Evolutionary conservation across 2,329 filamentous ascomycete species (phyloP).

Genomic region (Epichloe amarillans): DNA sequence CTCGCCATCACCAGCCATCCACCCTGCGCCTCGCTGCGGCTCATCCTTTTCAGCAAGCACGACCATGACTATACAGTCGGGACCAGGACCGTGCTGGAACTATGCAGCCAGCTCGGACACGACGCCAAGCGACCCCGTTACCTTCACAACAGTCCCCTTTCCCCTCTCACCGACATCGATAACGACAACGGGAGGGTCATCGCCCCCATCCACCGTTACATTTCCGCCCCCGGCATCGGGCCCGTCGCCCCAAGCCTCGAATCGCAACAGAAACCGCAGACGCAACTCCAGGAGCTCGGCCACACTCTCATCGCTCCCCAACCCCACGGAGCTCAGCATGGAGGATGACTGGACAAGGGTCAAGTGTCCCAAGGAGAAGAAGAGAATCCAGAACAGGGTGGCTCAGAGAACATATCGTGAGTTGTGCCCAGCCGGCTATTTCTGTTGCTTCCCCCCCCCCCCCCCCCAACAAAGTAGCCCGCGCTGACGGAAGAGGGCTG

Average conservation of each 20-base stretch:
- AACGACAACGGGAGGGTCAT: background rate
- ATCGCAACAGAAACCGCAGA: background rate
- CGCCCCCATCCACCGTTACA: background rate
- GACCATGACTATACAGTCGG: background rate
- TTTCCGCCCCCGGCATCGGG: background rate
- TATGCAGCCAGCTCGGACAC: background rate
- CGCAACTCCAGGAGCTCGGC: background rate
- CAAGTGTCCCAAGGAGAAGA: conserved; percentile 7
- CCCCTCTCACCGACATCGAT: conserved; percentile 2
- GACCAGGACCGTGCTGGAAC: background rate
- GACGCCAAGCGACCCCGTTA: background rate
- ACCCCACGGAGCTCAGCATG: conserved; percentile 2
- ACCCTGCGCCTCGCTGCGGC: no score
- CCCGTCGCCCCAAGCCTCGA: background rate
- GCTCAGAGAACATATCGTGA: conserved; percentile 16
- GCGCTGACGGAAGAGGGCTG: background rate
- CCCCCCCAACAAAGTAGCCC: background rate
- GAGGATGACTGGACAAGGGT: conserved; percentile 9
- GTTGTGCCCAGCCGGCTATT: background rate
- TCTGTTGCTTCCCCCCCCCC: no score
- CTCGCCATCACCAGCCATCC: background rate
- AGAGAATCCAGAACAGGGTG: conserved; percentile 8
- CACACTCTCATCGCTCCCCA: conserved; percentile 1
- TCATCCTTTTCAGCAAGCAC: background rate
- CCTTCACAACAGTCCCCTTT: background rate